Percentiles rank a stretch among this genome's conserved stretches.
Conservation (phyloP, 75 land plant species). For the Adiantum capillusveneris region DNA sequence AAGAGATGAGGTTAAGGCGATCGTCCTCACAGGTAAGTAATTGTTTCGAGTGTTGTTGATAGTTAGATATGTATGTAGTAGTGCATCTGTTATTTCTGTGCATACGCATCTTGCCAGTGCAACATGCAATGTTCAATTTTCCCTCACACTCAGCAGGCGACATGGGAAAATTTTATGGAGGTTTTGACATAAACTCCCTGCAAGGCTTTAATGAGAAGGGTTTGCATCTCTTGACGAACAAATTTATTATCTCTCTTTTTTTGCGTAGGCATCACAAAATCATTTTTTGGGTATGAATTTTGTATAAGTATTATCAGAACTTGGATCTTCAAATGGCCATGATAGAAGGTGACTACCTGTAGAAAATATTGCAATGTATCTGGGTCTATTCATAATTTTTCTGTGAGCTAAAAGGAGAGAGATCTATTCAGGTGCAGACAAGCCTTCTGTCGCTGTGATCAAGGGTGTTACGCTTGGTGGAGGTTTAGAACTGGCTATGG, state of each 20-base stretch:
- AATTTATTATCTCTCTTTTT: not conserved
- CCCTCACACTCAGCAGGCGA: conserved; percentile 5
- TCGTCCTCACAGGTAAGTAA: conserved; percentile 68
- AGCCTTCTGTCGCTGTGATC: conserved; percentile 95
- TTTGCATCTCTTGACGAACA: conserved; percentile 9
- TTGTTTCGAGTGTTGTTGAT: too few relatives aligned
- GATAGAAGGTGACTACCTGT: conserved; percentile 91
- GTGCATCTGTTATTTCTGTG: too few relatives aligned
- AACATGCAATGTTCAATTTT: too few relatives aligned
- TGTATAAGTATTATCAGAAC: conserved; percentile 57
- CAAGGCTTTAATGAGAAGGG: conserved; percentile 58
- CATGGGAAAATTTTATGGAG: conserved; percentile 95
- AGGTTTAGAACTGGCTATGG: conserved; percentile 95
- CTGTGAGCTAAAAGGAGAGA: too few relatives aligned
- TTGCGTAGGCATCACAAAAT: too few relatives aligned
- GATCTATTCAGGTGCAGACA: conserved; percentile 77
- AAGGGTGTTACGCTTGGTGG: conserved; percentile 98
- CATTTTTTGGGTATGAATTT: too few relatives aligned
- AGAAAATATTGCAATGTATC: too few relatives aligned
- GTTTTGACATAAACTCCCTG: conserved; percentile 82
- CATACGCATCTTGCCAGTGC: too few relatives aligned
- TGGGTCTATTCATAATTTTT: too few relatives aligned
- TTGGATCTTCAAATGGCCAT: conserved; percentile 67
- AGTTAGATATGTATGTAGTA: too few relatives aligned
- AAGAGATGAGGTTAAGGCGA: conserved; percentile 71